Percentiles rank a stretch among this genome's conserved stretches.
Evolutionary conservation across 2,329 filamentous ascomycete genomes (phyloP).

Genomic region (Botrytis deweyae): DNA sequence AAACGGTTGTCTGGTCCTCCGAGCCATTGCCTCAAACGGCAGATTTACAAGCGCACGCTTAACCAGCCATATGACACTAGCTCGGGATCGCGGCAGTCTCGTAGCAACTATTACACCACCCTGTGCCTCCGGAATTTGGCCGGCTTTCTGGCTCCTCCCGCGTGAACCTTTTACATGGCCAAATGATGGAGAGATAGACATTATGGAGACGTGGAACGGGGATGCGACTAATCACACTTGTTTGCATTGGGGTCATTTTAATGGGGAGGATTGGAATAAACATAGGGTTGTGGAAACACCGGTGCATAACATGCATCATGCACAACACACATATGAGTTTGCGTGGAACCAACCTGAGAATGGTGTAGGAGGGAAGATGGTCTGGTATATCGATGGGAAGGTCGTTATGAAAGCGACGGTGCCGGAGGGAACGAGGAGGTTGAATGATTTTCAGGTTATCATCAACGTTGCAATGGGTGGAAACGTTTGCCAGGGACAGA

Average conservation of each 20-base stretch:
- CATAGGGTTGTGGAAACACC: conserved; percentile 54
- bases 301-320: conserved; percentile 48
- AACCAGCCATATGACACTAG: conserved; percentile 52
- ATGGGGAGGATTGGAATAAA: conserved; percentile 54
- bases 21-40: conserved; percentile 48
- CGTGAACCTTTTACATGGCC: conserved; percentile 59
- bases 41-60: conserved; percentile 57
- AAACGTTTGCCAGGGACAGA: conserved; percentile 54
- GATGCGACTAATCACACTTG: conserved; percentile 55
- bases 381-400: conserved; percentile 60
- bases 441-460: conserved; percentile 56
- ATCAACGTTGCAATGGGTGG: conserved; percentile 64
- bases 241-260: conserved; percentile 58
- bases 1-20: conserved; percentile 52
- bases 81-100: conserved; percentile 51
- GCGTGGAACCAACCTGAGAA: conserved; percentile 52
- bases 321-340: conserved; percentile 54
- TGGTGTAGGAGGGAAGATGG: conserved; percentile 47
- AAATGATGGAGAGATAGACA: conserved; percentile 58
- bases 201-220: conserved; percentile 62
- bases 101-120: conserved; percentile 53
- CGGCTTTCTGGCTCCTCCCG: conserved; percentile 61
- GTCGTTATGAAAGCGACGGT: conserved; percentile 57
- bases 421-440: conserved; percentile 51
- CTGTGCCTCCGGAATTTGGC: conserved; percentile 58